A percentile compares a stretch with the other conserved stretches of the same genome.
Conservation (phyloP, 805 yeast genomes). For the Danielia oregonensis region DNA sequence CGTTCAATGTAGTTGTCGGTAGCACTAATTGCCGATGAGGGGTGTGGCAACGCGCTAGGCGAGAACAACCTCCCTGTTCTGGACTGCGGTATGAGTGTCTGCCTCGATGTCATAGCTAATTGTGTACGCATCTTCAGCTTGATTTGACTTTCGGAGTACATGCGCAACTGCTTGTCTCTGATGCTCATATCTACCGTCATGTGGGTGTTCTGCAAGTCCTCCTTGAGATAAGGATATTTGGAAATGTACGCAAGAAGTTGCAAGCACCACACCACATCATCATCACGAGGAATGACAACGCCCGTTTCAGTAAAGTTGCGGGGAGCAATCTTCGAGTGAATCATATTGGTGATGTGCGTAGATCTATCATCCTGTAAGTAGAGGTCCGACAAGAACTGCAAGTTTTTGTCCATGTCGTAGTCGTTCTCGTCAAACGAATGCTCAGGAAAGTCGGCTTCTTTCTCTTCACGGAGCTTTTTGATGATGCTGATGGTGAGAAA, state of each 20-base stretch:
- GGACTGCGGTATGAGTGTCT: slow-evolving; percentile 33
- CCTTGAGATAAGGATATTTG: slow-evolving; percentile 79
- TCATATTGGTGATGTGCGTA: slow-evolving; percentile 21
- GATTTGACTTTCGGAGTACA: slow-evolving; percentile 34
- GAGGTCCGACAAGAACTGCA: slow-evolving; percentile 39
- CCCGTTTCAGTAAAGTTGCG: slow-evolving; percentile 52
- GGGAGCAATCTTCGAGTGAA: slow-evolving; percentile 30
- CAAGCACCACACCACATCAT: slow-evolving; percentile 90
- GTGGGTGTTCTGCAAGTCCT: slow-evolving; percentile 68
- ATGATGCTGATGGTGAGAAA: slow-evolving; percentile 34
- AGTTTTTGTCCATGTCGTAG: slow-evolving; percentile 40
- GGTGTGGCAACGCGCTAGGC: slow-evolving; percentile 9
- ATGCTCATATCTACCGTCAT: slow-evolving; percentile 63
- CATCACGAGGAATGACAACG: slow-evolving; percentile 82
- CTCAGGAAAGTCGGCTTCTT: slow-evolving; percentile 32
- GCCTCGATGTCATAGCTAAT: slow-evolving; percentile 26
- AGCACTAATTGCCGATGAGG: slow-evolving; percentile 3
- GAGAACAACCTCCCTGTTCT: slow-evolving; percentile 19
- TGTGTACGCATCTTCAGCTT: slow-evolving; percentile 29
- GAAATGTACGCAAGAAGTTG: slow-evolving; percentile 91
- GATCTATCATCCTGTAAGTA: slow-evolving; percentile 32
- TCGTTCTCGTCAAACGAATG: slow-evolving; percentile 28
- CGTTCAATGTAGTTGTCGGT: slow-evolving; percentile 16
- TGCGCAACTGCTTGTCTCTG: slow-evolving; percentile 36
- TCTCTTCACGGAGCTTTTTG: slow-evolving; percentile 35